Conservation (phyloP, 192 early-diverging fungal genomes). For the Glomus cerebriforme region DNA sequence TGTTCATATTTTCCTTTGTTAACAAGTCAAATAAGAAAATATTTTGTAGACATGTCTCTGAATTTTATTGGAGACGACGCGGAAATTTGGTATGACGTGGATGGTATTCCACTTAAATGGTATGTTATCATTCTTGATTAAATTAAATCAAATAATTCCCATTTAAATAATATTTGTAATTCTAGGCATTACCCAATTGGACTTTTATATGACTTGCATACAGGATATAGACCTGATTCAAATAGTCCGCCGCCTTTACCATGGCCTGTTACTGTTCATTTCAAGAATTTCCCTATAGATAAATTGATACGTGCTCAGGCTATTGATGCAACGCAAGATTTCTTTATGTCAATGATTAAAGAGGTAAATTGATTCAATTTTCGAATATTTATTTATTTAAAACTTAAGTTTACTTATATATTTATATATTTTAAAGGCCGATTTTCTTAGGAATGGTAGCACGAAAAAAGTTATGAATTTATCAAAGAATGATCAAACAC, state of each 20-base stretch:
- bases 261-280: constrained; percentile 80
- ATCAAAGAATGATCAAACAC: constrained; percentile 79
- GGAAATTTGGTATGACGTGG: constrained; percentile 74
- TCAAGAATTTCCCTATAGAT: constrained; percentile 68
- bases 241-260: constrained; percentile 55
- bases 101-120: constrained; percentile 77
- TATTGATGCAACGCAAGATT: constrained; percentile 63
- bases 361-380: constrained; percentile 51
- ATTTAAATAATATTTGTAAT: constrained; percentile 55
- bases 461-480: constrained; percentile 87
- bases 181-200: constrained; percentile 91
- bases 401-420: neutral
- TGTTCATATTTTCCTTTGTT: constrained; percentile 62
- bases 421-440: constrained; percentile 53
- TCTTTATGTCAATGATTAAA: constrained; percentile 88
- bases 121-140: constrained; percentile 34
- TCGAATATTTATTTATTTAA: too few relatives aligned
- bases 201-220: constrained; percentile 74
- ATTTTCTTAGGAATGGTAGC: constrained; percentile 79
- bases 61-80: constrained; percentile 48
- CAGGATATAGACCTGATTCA: constrained; percentile 35
- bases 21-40: constrained; percentile 52
- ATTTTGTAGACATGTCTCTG: constrained; percentile 48
- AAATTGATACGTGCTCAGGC: constrained; percentile 64
- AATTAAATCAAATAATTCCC: neutral